Evolutionary conservation across 2,329 filamentous ascomycete genomes (phyloP), one percentile per base, ranked within the genome.

Genomic region (Diaporthe sp.): DNA sequence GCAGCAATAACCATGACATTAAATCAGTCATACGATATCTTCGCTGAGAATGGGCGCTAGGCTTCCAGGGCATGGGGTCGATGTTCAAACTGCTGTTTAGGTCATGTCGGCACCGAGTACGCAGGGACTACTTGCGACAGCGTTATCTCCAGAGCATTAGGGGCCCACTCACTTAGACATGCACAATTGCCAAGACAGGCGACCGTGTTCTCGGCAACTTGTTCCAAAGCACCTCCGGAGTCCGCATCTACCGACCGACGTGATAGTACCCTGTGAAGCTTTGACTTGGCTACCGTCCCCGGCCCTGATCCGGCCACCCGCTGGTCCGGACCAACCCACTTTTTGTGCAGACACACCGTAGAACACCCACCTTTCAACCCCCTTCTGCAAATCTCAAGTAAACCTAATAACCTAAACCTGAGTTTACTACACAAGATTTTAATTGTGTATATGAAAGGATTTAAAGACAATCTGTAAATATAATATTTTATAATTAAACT

Each of bases 51-150:
- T 49, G 19, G 61, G 19, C 37, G 42, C 61, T 37, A 34, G 42
- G 42, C 51, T 67, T 15, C 61, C 12, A 37, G 19, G 59, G 17
- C 17, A n/a, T 65, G 42, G 61, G 42, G 3, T 17, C 19, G 42
- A 10, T 49, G 61, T 67, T 51, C 61, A n/a, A 51, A 34, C 9
- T n/a, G 42, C 19, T 34, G 61, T n/a, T 34, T 34, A 67, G 44
- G 61, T n/a, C 61, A 13, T 51, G 28, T n/a, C 19, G 61, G 44
- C 44, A 67, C 61, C 61, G 61, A 67, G 61, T 67, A 67, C 25
- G 51, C 19, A 19, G 17, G 61, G 19, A 34, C 61, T 65, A 65
- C 39, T 65, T 65, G 59, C 59, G 59, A 46, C 59, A 65, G 25
- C 15, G 6, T 31, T 65, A 17, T 46, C 34, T 22, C 2, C 39